A percentile compares a stretch with the other conserved stretches of the same genome.
Evolutionary conservation across 2,329 filamentous ascomycete genomes (phyloP).

Genomic region (Epichloe hybrida): DNA sequence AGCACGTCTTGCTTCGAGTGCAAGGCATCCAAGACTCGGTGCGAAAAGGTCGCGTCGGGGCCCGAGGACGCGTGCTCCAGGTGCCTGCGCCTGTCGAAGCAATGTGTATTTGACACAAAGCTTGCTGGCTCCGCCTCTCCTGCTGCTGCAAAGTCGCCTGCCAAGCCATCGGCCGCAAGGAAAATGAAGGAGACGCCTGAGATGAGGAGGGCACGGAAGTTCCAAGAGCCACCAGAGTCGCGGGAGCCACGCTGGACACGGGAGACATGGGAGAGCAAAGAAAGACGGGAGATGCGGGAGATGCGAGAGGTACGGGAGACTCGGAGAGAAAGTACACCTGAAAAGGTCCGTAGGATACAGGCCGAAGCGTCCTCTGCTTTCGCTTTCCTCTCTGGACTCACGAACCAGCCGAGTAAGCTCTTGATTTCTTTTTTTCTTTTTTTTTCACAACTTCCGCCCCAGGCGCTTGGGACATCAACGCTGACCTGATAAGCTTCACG

Average conservation of each 20-base stretch:
- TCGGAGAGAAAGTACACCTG: not conserved
- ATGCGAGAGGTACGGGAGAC: not conserved
- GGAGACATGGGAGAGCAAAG: not conserved
- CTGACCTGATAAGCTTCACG: not conserved
- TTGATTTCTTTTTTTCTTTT: not conserved
- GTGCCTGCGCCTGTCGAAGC: slow-evolving; percentile 1
- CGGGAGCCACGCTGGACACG: not conserved
- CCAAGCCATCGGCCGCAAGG: not conserved
- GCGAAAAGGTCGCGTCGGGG: not conserved
- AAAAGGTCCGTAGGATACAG: not conserved
- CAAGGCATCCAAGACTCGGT: slow-evolving; percentile 3
- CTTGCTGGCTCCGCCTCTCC: not conserved
- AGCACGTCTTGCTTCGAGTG: slow-evolving; percentile 2
- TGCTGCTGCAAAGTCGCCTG: not conserved
- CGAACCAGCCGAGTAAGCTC: not conserved
- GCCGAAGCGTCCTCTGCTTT: not conserved
- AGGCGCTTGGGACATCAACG: not conserved
- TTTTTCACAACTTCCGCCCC: not conserved
- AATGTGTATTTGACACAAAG: slow-evolving; percentile 4
- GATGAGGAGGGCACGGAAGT: not conserved
- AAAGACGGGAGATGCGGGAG: not conserved
- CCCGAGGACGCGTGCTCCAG: not conserved
- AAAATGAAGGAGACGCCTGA: not conserved
- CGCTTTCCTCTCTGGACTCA: not conserved
- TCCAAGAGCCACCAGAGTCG: not conserved